These are phyloP conservation scores for Paramyrothecium sp. DNA, from an alignment of 2,329 filamentous ascomycete species.

Conservation along the genomic window DNA sequence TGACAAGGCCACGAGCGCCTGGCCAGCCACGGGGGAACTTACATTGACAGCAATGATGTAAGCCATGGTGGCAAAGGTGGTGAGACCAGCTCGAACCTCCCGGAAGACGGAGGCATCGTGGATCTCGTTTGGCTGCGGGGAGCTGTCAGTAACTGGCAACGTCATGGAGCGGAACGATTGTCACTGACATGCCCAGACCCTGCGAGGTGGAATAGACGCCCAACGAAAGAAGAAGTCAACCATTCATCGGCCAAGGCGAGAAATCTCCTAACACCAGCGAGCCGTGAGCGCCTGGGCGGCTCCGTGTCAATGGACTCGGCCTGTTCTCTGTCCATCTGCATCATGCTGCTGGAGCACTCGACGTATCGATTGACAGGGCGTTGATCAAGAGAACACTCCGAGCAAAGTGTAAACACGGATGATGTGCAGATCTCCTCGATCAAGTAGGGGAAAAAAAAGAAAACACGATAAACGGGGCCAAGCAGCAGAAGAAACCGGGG, in stretches of 20 bases:
- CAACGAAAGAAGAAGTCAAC: constrained; percentile 45
- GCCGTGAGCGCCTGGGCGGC: constrained; percentile 18
- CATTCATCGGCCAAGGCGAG: constrained; percentile 33
- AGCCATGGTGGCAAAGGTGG: constrained; percentile 79
- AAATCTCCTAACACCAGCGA: constrained; percentile 32
- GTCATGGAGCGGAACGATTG: background rate
- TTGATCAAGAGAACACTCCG: no score
- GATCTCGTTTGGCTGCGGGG: constrained; percentile 61
- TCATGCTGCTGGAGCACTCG: background rate
- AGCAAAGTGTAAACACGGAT: background rate
- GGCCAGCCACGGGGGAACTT: constrained; percentile 18
- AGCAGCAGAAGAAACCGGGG: background rate
- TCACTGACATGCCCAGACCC: constrained; percentile 65
- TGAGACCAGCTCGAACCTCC: constrained; percentile 76
- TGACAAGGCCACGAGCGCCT: background rate
- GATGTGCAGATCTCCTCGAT: background rate
- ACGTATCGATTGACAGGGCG: no score
- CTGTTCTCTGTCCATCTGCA: background rate
- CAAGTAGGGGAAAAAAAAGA: no score
- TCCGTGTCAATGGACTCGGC: background rate
- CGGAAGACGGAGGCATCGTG: constrained; percentile 70
- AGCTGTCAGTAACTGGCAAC: background rate
- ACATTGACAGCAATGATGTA: constrained; percentile 79
- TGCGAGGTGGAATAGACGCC: constrained; percentile 63
- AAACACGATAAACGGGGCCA: background rate